Base-by-base conservation (phyloP, 306 rosid species). In the Cercis canadensis region DNA sequence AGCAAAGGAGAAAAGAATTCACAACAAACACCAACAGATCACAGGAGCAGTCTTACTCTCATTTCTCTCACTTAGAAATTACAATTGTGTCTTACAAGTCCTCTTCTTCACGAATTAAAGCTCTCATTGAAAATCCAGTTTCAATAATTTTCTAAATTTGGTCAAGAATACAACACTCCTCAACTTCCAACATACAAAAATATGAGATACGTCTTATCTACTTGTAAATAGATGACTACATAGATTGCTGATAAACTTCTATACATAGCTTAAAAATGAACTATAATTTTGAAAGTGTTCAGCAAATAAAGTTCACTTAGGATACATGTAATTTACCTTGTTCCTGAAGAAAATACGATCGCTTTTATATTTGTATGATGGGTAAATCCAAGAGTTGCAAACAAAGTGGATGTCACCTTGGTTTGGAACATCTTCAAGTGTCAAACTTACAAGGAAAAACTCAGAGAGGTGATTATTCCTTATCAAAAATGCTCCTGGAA, bases 351-450 rank as follows among this genome's bases (percentile, higher is more conserved):
- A 92, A 71, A 89, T 45, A 7, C 96, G 89, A 29, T 81, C 92
- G 0, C 70, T 84, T 34, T 76, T 41, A 64, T 92, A 87, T 75
- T 84, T 80, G 8, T 82, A 44, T 8, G 83, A 68, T 46, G 95
- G 95, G 69, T 89, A 92, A 3, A 92, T 78, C 96, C 98, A 92
- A 4, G 98, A 92, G 80, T 88, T 89, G 87, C 98, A 92, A 17
- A 76, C 73, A 41, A 89, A 92, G 77, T 81, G 90, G 75, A 92
- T 64, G 44, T 18, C 57, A 24, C 89, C 92, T 40, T 81, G 80
- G 19, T 83, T 92, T 1, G 98, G 98, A 62, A 89, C 92, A 63
- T 78, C 53, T 49, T 87, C 85, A 5, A 92, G 90, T 16, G 92
- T 87, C 10, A 92, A 69, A 62, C 73, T 77, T 80, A 50, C 86